Conservation (phyloP, 352 stramenopile genomes). For the Peronospora farinosa region DNA sequence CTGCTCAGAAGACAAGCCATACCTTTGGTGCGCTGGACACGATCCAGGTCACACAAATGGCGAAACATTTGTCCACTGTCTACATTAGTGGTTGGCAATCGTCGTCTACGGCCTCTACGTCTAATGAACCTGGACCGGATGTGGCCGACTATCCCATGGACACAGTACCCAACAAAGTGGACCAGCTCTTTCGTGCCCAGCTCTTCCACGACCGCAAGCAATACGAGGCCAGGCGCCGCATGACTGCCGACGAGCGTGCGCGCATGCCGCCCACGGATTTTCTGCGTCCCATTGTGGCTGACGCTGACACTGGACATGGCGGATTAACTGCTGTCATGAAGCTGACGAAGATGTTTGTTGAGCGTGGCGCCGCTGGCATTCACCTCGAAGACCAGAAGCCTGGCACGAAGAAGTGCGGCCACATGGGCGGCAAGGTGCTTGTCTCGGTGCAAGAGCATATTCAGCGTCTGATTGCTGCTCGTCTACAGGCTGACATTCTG, state of each 20-base stretch:
- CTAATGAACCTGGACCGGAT: conserved; percentile 94
- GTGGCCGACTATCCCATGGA: conserved; percentile 99
- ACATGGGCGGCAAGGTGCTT: conserved; percentile 98
- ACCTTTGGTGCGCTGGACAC: conserved; percentile 89
- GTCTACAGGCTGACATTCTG: conserved; percentile 95
- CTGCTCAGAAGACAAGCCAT: conserved; percentile 73
- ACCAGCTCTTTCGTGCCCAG: conserved; percentile 96
- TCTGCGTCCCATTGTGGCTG: conserved; percentile 93
- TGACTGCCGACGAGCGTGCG: conserved; percentile 72
- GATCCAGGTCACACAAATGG: conserved; percentile 94
- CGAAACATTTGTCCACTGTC: conserved; percentile 90
- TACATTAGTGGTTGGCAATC: conserved; percentile 98
- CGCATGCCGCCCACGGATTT: conserved; percentile 90
- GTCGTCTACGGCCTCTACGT: conserved; percentile 90
- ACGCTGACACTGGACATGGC: conserved; percentile 96
- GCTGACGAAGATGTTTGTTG: conserved; percentile 97
- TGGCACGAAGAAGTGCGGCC: conserved; percentile 98
- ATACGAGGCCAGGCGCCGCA: conserved; percentile 87
- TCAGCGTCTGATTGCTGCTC: conserved; percentile 92
- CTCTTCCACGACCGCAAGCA: conserved; percentile 96
- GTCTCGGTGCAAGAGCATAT: conserved; percentile 96
- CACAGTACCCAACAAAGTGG: conserved; percentile 96
- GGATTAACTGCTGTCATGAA: conserved; percentile 97
- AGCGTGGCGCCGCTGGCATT: conserved; percentile 94
- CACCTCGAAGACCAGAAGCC: conserved; percentile 99